Percentiles rank a stretch among this genome's conserved stretches.
phyloP scores from a whole-genome alignment of 2,329 filamentous ascomycete species.

The Ustilaginoidea virens region DNA sequence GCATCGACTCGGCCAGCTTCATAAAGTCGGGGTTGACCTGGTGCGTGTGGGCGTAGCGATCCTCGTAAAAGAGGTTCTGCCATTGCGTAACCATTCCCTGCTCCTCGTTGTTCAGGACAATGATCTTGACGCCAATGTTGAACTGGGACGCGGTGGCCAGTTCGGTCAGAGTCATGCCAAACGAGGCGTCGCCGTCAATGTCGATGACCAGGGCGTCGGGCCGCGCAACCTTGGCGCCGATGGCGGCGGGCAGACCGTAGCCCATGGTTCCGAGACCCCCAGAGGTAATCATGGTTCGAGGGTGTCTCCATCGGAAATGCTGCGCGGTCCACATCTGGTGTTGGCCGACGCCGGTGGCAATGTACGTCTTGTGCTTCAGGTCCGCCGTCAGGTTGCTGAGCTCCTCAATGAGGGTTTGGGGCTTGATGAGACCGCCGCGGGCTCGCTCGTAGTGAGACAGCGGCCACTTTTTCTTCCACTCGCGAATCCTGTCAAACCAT shows the following conservation, averaged over 20 bases:
- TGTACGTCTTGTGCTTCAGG: slow-evolving; percentile 72
- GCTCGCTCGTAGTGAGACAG: slow-evolving; percentile 68
- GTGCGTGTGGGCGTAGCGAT: slow-evolving; percentile 83
- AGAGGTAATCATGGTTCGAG: slow-evolving; percentile 89
- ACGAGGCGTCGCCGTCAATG: slow-evolving; percentile 96
- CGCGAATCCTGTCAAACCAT: slow-evolving; percentile 82
- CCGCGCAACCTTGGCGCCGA: slow-evolving; percentile 76
- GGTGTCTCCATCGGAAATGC: slow-evolving; percentile 88
- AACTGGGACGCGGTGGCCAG: slow-evolving; percentile 88
- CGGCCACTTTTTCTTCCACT: slow-evolving; percentile 87
- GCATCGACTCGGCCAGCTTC: slow-evolving; percentile 85
- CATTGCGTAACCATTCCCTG: slow-evolving; percentile 98
- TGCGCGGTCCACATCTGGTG: slow-evolving; percentile 99
- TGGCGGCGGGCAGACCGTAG: slow-evolving; percentile 83
- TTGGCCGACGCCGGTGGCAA: slow-evolving; percentile 88
- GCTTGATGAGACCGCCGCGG: slow-evolving; percentile 72
- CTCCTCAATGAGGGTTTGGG: slow-evolving; percentile 81
- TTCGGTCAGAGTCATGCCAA: slow-evolving; percentile 97
- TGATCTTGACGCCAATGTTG: slow-evolving; percentile 90
- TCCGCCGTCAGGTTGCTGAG: slow-evolving; percentile 70
- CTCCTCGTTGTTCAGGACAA: slow-evolving; percentile 91
- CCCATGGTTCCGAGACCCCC: slow-evolving; percentile 85
- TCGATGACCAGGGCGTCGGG: slow-evolving; percentile 77
- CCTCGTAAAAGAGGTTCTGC: slow-evolving; percentile 95
- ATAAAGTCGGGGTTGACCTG: slow-evolving; percentile 93